These are phyloP conservation scores for Leccinum boreale DNA, from an alignment of 768 basidiomycete species.

Conservation along the genomic window DNA sequence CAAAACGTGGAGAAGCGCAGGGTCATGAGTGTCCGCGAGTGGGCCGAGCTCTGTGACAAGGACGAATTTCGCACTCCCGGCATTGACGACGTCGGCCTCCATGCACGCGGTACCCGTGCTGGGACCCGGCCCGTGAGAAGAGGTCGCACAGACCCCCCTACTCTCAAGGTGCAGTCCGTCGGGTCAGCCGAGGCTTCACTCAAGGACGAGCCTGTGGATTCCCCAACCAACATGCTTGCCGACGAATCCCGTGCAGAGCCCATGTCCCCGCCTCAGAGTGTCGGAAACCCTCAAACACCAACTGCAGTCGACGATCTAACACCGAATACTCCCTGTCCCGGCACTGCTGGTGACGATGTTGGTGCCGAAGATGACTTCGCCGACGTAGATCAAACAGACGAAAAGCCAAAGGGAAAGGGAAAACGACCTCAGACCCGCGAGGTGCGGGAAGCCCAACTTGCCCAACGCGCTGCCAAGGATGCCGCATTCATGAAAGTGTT, in stretches of 20 bases:
- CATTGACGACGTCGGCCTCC: conserved; percentile 61
- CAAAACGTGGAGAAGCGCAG: conserved; percentile 89
- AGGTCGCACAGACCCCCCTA: conserved; percentile 42
- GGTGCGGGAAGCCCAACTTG: conserved; percentile 47
- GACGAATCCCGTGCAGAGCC: conserved; percentile 8
- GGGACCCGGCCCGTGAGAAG: conserved; percentile 36
- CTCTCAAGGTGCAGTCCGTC: conserved; percentile 38
- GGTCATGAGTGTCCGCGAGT: conserved; percentile 82
- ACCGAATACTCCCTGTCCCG: conserved; percentile 1
- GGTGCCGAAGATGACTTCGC: conserved; percentile 14
- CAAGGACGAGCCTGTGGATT: conserved; percentile 45
- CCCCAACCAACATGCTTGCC: conserved; percentile 2
- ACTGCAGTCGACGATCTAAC: conserved; percentile 7
- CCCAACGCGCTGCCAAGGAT: conserved; percentile 42
- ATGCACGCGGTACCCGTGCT: conserved; percentile 40
- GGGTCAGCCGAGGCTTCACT: conserved; percentile 39
- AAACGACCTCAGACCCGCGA: conserved; percentile 43
- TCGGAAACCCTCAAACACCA: conserved; percentile 20
- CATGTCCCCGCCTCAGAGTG: conserved; percentile 31
- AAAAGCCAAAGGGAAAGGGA: conserved; percentile 37
- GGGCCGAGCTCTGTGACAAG: conserved; percentile 72
- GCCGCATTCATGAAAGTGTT: conserved; percentile 65
- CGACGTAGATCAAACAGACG: conserved; percentile 27
- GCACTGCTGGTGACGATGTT: conserved; percentile 8
- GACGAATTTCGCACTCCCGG: conserved; percentile 74